Evolutionary conservation across 345 rosid genomes (phyloP).

Genomic region (Diplotaxis tenuifolia): DNA sequence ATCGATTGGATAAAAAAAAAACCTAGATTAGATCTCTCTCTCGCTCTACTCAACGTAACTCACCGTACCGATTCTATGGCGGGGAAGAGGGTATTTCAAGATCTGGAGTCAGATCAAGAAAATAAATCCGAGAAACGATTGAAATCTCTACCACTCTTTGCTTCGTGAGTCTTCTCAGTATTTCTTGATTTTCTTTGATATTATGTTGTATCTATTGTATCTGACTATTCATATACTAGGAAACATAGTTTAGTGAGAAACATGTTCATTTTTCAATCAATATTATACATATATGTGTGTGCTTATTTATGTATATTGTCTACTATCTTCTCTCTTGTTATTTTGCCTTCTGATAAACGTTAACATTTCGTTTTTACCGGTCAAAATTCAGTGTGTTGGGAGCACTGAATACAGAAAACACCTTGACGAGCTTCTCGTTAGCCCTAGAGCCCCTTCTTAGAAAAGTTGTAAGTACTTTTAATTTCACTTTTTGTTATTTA

Average conservation of each 20-base stretch:
- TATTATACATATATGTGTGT: neutral
- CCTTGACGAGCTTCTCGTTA: constrained; percentile 41
- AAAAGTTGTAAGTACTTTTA: constrained; percentile 58
- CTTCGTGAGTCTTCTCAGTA: constrained; percentile 48
- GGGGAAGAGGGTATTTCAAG: constrained; percentile 50
- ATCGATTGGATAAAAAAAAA: neutral
- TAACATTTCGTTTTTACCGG: neutral
- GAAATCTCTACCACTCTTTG: constrained; percentile 53
- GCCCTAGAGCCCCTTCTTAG: constrained; percentile 80
- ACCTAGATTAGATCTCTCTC: constrained; percentile 19
- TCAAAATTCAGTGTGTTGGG: constrained; percentile 51
- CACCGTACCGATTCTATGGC: constrained; percentile 46
- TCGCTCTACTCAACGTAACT: neutral
- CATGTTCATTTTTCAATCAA: neutral
- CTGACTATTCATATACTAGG: neutral
- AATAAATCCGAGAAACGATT: constrained; percentile 53
- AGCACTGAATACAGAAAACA: constrained; percentile 52
- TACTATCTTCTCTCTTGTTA: neutral
- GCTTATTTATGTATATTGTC: constrained; percentile 5
- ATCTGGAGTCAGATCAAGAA: constrained; percentile 40
- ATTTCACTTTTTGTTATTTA: neutral
- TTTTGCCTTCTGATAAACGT: neutral
- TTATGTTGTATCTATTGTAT: neutral
- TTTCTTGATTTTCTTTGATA: neutral
- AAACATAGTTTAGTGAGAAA: neutral